Evolutionary conservation across 352 stramenopile genomes (phyloP).

Genomic region (Pythium brachiatum): DNA sequence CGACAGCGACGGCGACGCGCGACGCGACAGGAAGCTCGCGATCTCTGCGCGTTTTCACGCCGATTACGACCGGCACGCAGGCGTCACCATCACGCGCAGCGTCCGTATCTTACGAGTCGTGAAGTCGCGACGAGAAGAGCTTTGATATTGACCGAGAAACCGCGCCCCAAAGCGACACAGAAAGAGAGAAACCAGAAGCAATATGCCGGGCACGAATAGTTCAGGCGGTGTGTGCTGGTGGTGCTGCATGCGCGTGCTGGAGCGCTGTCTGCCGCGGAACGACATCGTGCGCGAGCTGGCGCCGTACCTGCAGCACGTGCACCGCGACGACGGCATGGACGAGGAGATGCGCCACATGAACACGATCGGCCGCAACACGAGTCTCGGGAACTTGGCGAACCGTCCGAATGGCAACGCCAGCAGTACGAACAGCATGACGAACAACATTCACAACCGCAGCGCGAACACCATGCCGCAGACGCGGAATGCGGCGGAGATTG

Average conservation of each 20-base stretch:
- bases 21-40: background rate
- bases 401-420: background rate
- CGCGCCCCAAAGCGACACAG: too few species aligned
- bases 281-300: constrained; percentile 86
- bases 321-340: constrained; percentile 65
- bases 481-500: background rate
- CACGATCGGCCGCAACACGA: constrained; percentile 2
- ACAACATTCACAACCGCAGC: background rate
- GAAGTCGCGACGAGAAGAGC: background rate
- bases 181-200: background rate
- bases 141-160: too few species aligned
- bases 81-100: background rate
- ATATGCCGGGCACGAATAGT: constrained; percentile 13
- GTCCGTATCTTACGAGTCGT: background rate
- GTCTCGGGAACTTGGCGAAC: background rate
- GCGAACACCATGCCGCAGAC: background rate
- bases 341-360: constrained; percentile 38
- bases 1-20: background rate
- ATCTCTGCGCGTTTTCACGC: background rate
- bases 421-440: constrained; percentile 5
- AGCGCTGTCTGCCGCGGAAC: constrained; percentile 84
- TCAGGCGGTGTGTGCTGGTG: constrained; percentile 73
- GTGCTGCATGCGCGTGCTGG: constrained; percentile 86
- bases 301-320: constrained; percentile 83
- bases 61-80: background rate